Base-by-base conservation (phyloP, 2,329 filamentous ascomycete genomes). In the Tricladium varicosporioides region DNA sequence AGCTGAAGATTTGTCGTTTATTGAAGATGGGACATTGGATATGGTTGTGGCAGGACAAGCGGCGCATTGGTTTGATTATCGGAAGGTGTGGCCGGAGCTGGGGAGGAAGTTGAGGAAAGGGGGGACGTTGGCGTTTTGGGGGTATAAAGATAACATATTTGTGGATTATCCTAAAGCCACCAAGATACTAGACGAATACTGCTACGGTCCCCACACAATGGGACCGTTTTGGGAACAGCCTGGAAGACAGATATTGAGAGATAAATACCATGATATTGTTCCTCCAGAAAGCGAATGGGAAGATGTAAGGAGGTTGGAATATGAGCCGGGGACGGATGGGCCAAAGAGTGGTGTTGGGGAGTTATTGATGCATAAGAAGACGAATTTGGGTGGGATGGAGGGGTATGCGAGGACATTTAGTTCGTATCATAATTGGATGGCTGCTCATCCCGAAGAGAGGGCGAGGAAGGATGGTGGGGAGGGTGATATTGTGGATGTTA, bases 1-100 rank as follows among this genome's bases (percentile, higher is more conserved):
- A 1, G 81, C 82, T 1, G 84, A 88, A 64, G 74, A 80, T 53
- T 69, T 86, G 2, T 70, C 71, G 0, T 83, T 80, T 59, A 56
- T 86, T 1, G 52, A 67, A 0, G 76, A 80, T 56, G 72, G 67
- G 5, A 76, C 74, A 3, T 69, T 87, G 1, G 84, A 88, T 67
- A 71, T 78, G 61, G 72, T 77, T 1, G 72, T 76, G 0, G 75
- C 77, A 0, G 78, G 73, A 0, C 84, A 88, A 65, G 78, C 84
- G 7, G 83, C 84, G 43, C 85, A 88, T 67, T 88, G 85, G 85
- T 88, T 88, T 68, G 77, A 87, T 67, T 83, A 81, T 65, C 43
- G 60, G 7, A 74, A 72, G 42, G 75, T 80, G 2, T 88, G 82
- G 80, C 76, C 76, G 0, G 79, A 82, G 64, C 67, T 87, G 56